A percentile compares a stretch with the other conserved stretches of the same genome.
These are phyloP conservation scores for Lyophyllum decastes DNA, from an alignment of 768 basidiomycete genomes.

Conservation along the genomic window DNA sequence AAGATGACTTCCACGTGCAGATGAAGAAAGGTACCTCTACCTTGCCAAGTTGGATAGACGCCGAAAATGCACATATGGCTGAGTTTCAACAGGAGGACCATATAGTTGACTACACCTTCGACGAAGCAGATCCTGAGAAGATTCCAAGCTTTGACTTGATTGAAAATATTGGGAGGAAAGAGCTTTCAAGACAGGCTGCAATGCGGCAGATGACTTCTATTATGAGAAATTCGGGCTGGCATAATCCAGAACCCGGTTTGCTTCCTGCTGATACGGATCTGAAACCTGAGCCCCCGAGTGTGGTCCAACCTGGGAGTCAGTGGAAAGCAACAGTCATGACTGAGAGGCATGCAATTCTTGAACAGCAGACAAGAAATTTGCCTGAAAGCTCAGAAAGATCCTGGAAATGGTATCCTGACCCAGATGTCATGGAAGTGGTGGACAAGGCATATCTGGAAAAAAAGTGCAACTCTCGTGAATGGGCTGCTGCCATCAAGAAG, in stretches of 20 bases:
- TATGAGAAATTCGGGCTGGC: neutral
- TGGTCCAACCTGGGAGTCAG: neutral
- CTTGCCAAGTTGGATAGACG: neutral
- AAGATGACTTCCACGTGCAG: slow-evolving; percentile 28
- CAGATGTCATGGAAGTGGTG: neutral
- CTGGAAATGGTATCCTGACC: neutral
- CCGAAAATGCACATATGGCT: neutral
- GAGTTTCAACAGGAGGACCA: neutral
- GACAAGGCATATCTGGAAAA: neutral
- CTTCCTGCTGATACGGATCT: neutral
- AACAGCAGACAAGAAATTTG: neutral
- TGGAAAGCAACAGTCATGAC: neutral
- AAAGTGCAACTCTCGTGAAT: neutral
- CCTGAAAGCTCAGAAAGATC: neutral
- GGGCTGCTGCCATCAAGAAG: neutral
- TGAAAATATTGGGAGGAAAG: neutral
- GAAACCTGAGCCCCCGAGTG: neutral
- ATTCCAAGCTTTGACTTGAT: neutral
- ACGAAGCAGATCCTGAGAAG: neutral
- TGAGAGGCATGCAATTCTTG: neutral
- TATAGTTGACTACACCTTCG: neutral
- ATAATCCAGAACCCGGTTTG: neutral
- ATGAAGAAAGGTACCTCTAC: neutral
- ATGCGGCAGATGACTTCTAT: neutral
- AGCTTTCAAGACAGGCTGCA: neutral